phyloP scores from a whole-genome alignment of 805 yeast species.

The Lachancea cidri region DNA sequence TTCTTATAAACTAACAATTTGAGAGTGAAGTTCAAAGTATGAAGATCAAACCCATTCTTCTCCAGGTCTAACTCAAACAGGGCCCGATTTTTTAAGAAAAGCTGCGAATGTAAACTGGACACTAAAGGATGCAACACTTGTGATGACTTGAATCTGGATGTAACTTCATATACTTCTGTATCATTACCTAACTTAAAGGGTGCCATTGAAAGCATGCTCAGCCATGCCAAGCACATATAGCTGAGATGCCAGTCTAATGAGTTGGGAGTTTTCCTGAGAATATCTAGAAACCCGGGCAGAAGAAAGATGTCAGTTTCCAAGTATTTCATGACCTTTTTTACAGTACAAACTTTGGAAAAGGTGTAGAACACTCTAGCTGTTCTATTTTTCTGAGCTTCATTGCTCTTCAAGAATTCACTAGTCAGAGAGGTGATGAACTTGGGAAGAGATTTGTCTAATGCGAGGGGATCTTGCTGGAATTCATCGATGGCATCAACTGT shows the following conservation, averaged over 20 bases:
- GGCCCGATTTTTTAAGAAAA: conserved; percentile 26
- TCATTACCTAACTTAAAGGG: conserved; percentile 59
- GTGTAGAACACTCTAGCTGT: conserved; percentile 45
- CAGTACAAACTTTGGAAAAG: conserved; percentile 60
- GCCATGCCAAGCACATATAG: conserved; percentile 61
- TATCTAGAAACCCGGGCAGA: conserved; percentile 36
- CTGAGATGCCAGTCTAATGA: conserved; percentile 40
- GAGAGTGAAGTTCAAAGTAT: conserved; percentile 17
- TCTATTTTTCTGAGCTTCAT: conserved; percentile 1
- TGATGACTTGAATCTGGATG: conserved; percentile 35
- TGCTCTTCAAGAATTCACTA: conserved; percentile 4
- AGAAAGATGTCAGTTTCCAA: conserved; percentile 55
- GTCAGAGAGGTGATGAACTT: conserved; percentile 4
- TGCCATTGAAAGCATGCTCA: conserved; percentile 58
- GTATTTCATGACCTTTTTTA: conserved; percentile 53
- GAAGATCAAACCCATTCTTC: conserved; percentile 13
- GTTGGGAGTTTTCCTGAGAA: conserved; percentile 15
- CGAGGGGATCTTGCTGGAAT: conserved; percentile 26
- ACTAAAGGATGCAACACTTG: conserved; percentile 38
- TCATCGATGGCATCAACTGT: conserved; percentile 16
- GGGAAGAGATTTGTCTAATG: conserved; percentile 11
- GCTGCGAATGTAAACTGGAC: conserved; percentile 27
- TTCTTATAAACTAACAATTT: conserved; percentile 8
- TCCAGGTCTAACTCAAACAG: conserved; percentile 8
- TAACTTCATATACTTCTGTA: conserved; percentile 35